These are phyloP conservation scores for Ensete ventricosum DNA, from an alignment of 176 grass and related monocot species.

Conservation along the genomic window DNA sequence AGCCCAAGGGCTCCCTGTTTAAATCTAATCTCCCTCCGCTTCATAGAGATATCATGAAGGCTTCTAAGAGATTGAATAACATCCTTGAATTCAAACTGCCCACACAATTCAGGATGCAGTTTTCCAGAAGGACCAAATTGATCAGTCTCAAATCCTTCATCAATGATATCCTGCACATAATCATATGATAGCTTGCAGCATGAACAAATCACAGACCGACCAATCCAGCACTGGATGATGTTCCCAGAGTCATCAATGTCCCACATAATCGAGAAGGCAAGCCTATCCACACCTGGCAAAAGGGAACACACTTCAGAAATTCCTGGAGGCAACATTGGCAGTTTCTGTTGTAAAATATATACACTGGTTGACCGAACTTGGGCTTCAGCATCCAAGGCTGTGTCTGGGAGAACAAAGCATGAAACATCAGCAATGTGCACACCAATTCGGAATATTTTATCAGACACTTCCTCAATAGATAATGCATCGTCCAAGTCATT, in stretches of 20 bases:
- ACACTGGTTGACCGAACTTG: constrained; percentile 74
- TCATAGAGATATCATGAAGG: constrained; percentile 57
- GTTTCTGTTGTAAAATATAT: constrained; percentile 55
- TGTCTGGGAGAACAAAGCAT: constrained; percentile 75
- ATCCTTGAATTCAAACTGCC: constrained; percentile 50
- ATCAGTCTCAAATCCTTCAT: constrained; percentile 19
- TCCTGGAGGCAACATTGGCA: constrained; percentile 75
- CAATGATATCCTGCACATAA: constrained; percentile 57
- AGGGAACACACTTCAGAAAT: constrained; percentile 64
- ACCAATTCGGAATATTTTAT: constrained; percentile 60
- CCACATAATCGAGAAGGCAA: constrained; percentile 89
- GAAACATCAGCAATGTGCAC: constrained; percentile 96
- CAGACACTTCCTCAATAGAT: constrained; percentile 57
- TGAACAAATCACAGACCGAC: constrained; percentile 61
- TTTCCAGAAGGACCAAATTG: constrained; percentile 24
- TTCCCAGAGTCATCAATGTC: constrained; percentile 70
- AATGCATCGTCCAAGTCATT: constrained; percentile 87
- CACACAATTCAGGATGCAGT: constrained; percentile 49
- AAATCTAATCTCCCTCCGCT: constrained; percentile 75
- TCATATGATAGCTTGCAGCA: constrained; percentile 92
- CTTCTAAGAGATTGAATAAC: constrained; percentile 54
- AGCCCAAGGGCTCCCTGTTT: constrained; percentile 70
- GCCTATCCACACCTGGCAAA: constrained; percentile 72
- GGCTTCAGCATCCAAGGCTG: constrained; percentile 76
- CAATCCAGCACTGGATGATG: constrained; percentile 80